Evolutionary conservation across 1,139 yeast species (phyloP).

Genomic region (Saccharomyces hybrid): DNA sequence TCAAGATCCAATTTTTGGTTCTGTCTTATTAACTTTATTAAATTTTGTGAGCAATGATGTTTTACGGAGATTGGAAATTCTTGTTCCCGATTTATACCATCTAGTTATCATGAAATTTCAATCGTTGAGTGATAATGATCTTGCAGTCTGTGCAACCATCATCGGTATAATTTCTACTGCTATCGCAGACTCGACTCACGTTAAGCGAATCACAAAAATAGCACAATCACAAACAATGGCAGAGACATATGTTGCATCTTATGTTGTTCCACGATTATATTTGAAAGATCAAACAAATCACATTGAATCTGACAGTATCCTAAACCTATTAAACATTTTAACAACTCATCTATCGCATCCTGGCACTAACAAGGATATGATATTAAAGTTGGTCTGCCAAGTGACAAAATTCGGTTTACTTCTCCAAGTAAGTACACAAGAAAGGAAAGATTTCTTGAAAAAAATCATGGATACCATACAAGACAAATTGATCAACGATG

Average conservation of each 20-base stretch:
- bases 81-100: constrained; percentile 17
- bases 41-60: constrained; percentile 26
- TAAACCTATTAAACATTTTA: constrained; percentile 3
- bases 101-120: background rate
- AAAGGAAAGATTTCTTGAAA: constrained; percentile 18
- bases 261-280: constrained; percentile 45
- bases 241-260: constrained; percentile 38
- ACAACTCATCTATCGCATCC: constrained; percentile 5
- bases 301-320: background rate
- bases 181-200: constrained; percentile 26
- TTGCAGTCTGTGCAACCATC: constrained; percentile 37
- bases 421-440: constrained; percentile 27
- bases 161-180: constrained; percentile 46
- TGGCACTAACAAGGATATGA: constrained; percentile 24
- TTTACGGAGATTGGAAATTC: constrained; percentile 17
- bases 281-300: constrained; percentile 26
- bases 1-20: constrained; percentile 25
- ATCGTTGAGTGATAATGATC: constrained; percentile 13
- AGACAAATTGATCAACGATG: constrained; percentile 49
- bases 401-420: constrained; percentile 55
- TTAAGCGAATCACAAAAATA: constrained; percentile 1
- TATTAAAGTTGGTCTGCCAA: constrained; percentile 47
- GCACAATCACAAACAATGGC: constrained; percentile 16
- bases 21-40: constrained; percentile 24
- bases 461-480: constrained; percentile 17